Evolutionary conservation across 371 early-diverging fungal genomes (phyloP).

Genomic region (Mucor plumbeus): DNA sequence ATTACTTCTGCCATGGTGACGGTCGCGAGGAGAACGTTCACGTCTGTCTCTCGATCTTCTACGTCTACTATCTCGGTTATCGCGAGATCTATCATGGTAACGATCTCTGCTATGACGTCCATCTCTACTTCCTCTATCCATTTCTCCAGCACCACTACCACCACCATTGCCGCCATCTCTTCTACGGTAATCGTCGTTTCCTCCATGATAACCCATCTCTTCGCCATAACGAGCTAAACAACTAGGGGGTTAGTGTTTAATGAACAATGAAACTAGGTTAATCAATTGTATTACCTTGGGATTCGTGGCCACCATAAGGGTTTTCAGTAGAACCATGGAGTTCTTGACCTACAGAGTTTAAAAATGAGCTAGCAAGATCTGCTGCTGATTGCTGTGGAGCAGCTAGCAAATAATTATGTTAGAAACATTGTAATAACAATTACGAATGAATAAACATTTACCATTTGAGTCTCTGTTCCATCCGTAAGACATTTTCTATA

Average conservation of each 20-base stretch:
- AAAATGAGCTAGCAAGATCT: slow-evolving; percentile 51
- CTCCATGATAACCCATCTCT: slow-evolving; percentile 21
- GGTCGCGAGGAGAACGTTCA: slow-evolving; percentile 42
- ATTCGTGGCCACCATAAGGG: slow-evolving; percentile 28
- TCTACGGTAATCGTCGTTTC: slow-evolving; percentile 26
- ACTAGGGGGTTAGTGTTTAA: neutral
- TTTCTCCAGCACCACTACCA: slow-evolving; percentile 28
- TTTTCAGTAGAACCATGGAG: slow-evolving; percentile 32
- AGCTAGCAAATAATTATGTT: slow-evolving; percentile 6
- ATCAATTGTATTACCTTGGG: slow-evolving; percentile 17
- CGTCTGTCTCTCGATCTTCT: slow-evolving; percentile 45
- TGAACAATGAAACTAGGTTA: neutral
- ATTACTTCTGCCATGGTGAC: slow-evolving; percentile 28
- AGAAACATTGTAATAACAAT: neutral
- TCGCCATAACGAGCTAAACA: slow-evolving; percentile 24
- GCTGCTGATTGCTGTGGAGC: slow-evolving; percentile 38
- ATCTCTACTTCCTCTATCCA: slow-evolving; percentile 28
- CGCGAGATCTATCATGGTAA: slow-evolving; percentile 51
- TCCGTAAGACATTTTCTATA: slow-evolving; percentile 31
- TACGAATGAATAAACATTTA: slow-evolving; percentile 4
- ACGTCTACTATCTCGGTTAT: slow-evolving; percentile 43
- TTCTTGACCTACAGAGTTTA: slow-evolving; percentile 53
- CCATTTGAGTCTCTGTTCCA: slow-evolving; percentile 32
- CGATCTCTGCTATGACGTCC: slow-evolving; percentile 56
- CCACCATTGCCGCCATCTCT: slow-evolving; percentile 14